Conservation (phyloP, 116 monocot species). For the Papilionanthe hybrid region DNA sequence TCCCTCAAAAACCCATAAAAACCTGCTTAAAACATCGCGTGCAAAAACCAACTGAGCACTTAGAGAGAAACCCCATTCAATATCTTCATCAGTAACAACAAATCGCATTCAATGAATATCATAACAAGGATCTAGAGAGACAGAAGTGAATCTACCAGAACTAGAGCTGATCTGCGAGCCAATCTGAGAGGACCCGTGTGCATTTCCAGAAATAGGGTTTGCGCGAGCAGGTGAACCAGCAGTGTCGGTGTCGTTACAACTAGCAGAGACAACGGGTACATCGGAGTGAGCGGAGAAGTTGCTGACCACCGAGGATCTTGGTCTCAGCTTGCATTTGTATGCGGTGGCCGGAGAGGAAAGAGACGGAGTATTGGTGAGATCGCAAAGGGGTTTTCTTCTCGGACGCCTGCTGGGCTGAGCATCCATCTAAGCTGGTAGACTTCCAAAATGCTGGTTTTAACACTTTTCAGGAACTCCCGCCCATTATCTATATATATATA, state of each 20-base stretch:
- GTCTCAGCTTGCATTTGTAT: constrained; percentile 2
- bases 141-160: neutral
- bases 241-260: neutral
- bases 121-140: neutral
- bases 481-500: neutral
- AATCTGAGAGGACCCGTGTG: neutral
- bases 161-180: neutral
- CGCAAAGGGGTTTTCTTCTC: neutral
- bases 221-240: neutral
- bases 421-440: neutral
- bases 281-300: neutral
- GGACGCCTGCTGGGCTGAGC: neutral
- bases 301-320: neutral
- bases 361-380: neutral
- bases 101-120: neutral
- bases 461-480: neutral
- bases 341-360: neutral
- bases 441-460: neutral
- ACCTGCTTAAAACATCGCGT: neutral
- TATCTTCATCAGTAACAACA: neutral
- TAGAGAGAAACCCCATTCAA: neutral
- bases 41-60: neutral
- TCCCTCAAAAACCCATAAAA: neutral
- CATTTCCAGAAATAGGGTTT: neutral
- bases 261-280: neutral